Conservation (phyloP, 2,329 filamentous ascomycete genomes). For the Thelonectria rubi region DNA sequence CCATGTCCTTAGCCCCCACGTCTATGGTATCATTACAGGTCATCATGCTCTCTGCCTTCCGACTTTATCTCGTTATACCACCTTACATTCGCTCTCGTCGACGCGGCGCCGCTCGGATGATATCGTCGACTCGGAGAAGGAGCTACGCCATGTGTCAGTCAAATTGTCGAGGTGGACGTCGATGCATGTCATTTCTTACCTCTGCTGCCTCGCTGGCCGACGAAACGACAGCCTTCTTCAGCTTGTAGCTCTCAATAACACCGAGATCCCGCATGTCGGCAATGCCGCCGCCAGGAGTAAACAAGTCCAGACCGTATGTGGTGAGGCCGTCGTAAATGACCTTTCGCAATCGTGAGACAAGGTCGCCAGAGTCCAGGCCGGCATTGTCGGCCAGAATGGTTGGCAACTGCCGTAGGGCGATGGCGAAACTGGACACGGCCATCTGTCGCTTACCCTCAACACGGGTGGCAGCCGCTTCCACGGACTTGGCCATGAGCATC, state of each 20-base stretch:
- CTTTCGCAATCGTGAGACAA: constrained; percentile 90
- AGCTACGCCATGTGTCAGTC: constrained; percentile 63
- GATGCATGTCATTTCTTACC: constrained; percentile 62
- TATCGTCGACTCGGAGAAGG: constrained; percentile 94
- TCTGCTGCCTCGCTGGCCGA: constrained; percentile 97
- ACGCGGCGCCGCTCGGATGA: constrained; percentile 91
- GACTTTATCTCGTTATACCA: constrained; percentile 35
- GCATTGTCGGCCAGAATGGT: constrained; percentile 98
- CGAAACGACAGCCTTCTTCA: constrained; percentile 97
- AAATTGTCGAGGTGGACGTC: background rate
- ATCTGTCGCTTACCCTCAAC: constrained; percentile 97
- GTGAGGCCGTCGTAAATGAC: constrained; percentile 95
- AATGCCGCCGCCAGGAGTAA: constrained; percentile 90
- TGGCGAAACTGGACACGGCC: constrained; percentile 88
- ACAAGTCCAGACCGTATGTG: constrained; percentile 88
- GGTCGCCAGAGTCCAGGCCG: constrained; percentile 92
- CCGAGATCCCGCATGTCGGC: constrained; percentile 95
- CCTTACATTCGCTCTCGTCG: constrained; percentile 52
- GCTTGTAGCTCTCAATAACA: constrained; percentile 97
- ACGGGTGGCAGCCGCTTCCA: constrained; percentile 91
- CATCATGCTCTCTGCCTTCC: constrained; percentile 45
- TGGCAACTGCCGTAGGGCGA: constrained; percentile 89
- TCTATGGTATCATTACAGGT: constrained; percentile 54
- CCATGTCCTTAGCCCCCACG: constrained; percentile 42
- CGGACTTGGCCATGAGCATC: constrained; percentile 99